Conservation (phyloP, 768 basidiomycete genomes). For the Pluteus cervinus region DNA sequence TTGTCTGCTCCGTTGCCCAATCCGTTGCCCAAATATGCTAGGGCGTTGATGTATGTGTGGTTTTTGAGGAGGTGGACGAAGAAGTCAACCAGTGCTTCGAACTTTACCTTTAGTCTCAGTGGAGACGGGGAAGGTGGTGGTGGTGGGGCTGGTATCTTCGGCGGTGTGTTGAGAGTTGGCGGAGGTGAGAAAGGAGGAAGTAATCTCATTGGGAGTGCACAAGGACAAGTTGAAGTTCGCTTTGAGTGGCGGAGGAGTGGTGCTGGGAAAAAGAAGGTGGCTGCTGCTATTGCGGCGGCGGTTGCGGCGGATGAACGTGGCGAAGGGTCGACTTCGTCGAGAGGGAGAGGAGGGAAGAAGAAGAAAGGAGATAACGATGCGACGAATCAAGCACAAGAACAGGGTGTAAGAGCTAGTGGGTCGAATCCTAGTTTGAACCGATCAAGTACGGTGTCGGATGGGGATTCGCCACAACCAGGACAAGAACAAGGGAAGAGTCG, state of each 20-base stretch:
- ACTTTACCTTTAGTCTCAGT: constrained; percentile 15
- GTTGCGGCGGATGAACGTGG: constrained; percentile 12
- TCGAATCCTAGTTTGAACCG: constrained; percentile 26
- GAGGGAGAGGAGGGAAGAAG: constrained; percentile 2
- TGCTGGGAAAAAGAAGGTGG: constrained; percentile 17
- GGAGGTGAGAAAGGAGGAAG: constrained; percentile 3
- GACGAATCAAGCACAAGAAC: constrained; percentile 11
- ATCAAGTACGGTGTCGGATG: constrained; percentile 26
- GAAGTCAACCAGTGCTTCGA: constrained; percentile 32
- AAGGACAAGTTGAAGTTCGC: constrained; percentile 47
- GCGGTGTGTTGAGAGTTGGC: constrained; percentile 9
- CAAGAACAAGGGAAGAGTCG: constrained; percentile 6
- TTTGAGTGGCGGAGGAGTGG: constrained; percentile 64
- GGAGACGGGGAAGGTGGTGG: constrained; percentile 5
- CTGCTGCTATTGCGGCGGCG: too few relatives aligned
- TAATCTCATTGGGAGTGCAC: constrained; percentile 3
- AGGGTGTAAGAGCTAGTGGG: constrained; percentile 32
- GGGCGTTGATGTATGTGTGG: constrained; percentile 69
- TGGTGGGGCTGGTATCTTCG: constrained; percentile 3
- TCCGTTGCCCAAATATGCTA: constrained; percentile 14
- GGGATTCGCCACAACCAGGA: constrained; percentile 11
- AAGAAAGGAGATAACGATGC: constrained; percentile 2
- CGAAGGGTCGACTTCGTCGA: constrained; percentile 2
- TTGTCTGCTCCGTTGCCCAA: constrained; percentile 25
- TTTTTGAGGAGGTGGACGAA: constrained; percentile 73